Evolutionary conservation across 2,329 filamentous ascomycete species (phyloP).

Genomic region (Diplodia sapinea): DNA sequence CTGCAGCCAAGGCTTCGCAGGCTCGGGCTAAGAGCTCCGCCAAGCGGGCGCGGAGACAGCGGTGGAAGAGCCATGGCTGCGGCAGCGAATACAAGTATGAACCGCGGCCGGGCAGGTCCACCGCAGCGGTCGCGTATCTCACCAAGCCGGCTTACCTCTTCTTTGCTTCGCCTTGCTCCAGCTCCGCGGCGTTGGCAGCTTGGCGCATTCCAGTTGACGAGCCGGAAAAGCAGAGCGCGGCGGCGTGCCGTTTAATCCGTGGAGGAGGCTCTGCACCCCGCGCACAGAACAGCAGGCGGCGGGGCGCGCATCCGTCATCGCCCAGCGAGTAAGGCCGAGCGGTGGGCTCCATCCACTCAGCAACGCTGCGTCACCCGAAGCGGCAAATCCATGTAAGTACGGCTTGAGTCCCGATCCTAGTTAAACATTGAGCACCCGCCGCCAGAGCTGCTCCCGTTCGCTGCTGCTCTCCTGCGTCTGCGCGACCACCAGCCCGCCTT

Average conservation of each 20-base stretch:
- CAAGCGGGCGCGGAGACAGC: constrained; percentile 12
- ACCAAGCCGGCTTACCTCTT: constrained; percentile 18
- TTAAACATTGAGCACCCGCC: constrained; percentile 21
- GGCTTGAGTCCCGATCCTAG: constrained; percentile 9
- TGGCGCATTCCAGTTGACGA: constrained; percentile 2
- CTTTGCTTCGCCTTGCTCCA: background rate
- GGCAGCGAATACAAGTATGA: constrained; percentile 17
- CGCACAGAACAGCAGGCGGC: constrained; percentile 23
- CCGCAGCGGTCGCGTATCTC: constrained; percentile 14
- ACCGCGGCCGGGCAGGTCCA: background rate
- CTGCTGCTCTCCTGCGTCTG: constrained; percentile 5
- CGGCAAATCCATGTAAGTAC: constrained; percentile 27
- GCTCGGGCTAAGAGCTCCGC: constrained; percentile 24
- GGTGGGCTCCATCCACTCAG: constrained; percentile 5
- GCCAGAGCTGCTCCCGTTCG: background rate
- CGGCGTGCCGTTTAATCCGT: constrained; percentile 11
- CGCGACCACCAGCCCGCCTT: background rate
- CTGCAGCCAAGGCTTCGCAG: constrained; percentile 3
- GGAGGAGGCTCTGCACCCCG: constrained; percentile 22
- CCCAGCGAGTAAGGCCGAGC: constrained; percentile 29
- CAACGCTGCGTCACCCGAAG: constrained; percentile 22
- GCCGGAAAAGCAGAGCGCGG: background rate
- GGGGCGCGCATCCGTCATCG: constrained; percentile 23
- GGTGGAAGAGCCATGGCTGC: background rate
- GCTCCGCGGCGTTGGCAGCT: constrained; percentile 4